These are phyloP conservation scores for Hymenoscyphus linearis DNA, from an alignment of 2,329 filamentous ascomycete species.

Conservation along the genomic window DNA sequence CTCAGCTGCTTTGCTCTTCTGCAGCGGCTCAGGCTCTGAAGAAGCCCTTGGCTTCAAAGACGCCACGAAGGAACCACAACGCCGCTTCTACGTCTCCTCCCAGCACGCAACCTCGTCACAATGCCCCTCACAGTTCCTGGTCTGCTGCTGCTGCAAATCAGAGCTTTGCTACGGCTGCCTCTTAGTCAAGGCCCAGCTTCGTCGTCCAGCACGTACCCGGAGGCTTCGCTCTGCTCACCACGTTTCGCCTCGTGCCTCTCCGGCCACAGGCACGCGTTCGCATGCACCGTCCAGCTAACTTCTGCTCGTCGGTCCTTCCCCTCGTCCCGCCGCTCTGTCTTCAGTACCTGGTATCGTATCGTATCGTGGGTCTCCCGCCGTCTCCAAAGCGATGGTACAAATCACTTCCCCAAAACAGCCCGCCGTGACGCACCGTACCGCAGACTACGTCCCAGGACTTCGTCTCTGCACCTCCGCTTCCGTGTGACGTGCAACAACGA, in stretches of 20 bases:
- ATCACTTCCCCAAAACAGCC: constrained; percentile 7
- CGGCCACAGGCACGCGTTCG: constrained; percentile 30
- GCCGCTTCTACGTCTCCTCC: constrained; percentile 13
- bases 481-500: background rate
- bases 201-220: constrained; percentile 24
- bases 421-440: constrained; percentile 11
- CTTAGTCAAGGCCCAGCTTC: constrained; percentile 10
- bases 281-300: constrained; percentile 18
- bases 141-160: constrained; percentile 16
- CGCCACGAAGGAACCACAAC: constrained; percentile 14
- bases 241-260: constrained; percentile 32
- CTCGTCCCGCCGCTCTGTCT: constrained; percentile 7
- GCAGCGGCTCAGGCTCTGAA: constrained; percentile 9
- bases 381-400: constrained; percentile 8
- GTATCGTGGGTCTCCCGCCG: constrained; percentile 7
- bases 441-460: constrained; percentile 12
- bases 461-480: constrained; percentile 11
- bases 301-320: constrained; percentile 7
- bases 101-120: constrained; percentile 15
- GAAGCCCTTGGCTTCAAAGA: constrained; percentile 9
- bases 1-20: constrained; percentile 16
- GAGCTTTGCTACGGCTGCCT: constrained; percentile 12
- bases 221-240: constrained; percentile 22
- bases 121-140: constrained; percentile 9
- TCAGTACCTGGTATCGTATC: constrained; percentile 6